These are phyloP conservation scores for Rehmannia glutinosa DNA, from an alignment of 257 asterid genomes.

Conservation along the genomic window DNA sequence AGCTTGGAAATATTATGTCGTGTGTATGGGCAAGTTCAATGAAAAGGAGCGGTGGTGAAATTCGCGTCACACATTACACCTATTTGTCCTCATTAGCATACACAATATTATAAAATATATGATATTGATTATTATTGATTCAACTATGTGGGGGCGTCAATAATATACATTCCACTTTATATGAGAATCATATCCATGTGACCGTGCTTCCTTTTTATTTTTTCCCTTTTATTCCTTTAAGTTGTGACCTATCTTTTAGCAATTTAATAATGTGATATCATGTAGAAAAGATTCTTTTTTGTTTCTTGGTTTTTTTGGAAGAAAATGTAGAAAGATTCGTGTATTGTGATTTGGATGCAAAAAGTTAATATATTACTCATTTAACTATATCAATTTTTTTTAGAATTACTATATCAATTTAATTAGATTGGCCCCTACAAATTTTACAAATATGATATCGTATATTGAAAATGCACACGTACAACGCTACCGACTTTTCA, in stretches of 20 bases:
- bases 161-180: constrained; percentile 9
- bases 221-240: no score
- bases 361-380: no score
- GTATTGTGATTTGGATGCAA: no score
- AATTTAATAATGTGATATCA: background rate
- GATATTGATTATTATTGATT: background rate
- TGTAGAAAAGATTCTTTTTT: no score
- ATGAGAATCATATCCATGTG: background rate
- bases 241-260: background rate
- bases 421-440: no score
- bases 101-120: background rate
- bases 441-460: no score
- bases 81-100: background rate
- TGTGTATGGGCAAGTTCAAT: constrained; percentile 8
- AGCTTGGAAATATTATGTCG: constrained; percentile 28
- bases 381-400: no score
- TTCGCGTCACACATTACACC: constrained; percentile 21
- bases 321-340: no score
- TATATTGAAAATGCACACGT: no score
- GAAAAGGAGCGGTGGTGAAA: constrained; percentile 17
- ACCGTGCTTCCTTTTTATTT: background rate
- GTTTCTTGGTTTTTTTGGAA: no score
- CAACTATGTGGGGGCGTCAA: background rate
- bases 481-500: no score
- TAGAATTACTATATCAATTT: no score